Conservation (phyloP, 1,139 yeast genomes). For the Lodderomyces pseudojiufengensis region DNA sequence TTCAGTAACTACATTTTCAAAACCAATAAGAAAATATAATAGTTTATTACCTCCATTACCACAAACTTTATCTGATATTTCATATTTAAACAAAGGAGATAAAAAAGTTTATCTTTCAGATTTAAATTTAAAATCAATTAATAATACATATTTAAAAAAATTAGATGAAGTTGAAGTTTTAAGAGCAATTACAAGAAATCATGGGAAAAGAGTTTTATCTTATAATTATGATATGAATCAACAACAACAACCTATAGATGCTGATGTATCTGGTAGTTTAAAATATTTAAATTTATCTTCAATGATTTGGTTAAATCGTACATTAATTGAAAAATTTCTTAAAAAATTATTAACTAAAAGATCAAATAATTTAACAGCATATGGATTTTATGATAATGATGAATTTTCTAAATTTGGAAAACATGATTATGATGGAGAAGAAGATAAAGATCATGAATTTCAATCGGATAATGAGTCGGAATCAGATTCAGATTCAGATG, state of each 20-base stretch:
- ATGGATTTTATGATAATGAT: constrained; percentile 10
- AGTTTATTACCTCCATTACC: constrained; percentile 40
- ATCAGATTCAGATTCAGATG: constrained; percentile 10
- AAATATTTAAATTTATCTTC: constrained; percentile 39
- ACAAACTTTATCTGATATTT: constrained; percentile 22
- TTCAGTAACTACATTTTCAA: constrained; percentile 27
- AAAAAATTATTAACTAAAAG: constrained; percentile 15
- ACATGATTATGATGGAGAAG: constrained; percentile 6
- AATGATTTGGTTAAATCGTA: constrained; percentile 52
- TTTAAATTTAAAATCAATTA: constrained; percentile 37
- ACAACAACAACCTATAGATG: constrained; percentile 14
- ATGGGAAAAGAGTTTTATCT: constrained; percentile 14
- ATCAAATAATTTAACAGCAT: constrained; percentile 7
- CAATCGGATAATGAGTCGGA: constrained; percentile 5
- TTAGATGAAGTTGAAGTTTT: constrained; percentile 40
- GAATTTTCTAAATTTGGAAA: constrained; percentile 7
- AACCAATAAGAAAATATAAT: constrained; percentile 31
- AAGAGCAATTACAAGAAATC: constrained; percentile 23
- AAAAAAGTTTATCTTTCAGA: constrained; percentile 42
- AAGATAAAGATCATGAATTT: constrained; percentile 7
- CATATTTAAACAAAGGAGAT: constrained; percentile 34
- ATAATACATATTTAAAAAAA: constrained; percentile 28
- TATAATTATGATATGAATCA: constrained; percentile 11
- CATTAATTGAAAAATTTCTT: constrained; percentile 32
- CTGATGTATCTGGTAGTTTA: constrained; percentile 19